Percentiles rank a stretch among this genome's conserved stretches.
Evolutionary conservation across 768 basidiomycete genomes (phyloP).

Genomic region (Leccinum olivaceopallidum): DNA sequence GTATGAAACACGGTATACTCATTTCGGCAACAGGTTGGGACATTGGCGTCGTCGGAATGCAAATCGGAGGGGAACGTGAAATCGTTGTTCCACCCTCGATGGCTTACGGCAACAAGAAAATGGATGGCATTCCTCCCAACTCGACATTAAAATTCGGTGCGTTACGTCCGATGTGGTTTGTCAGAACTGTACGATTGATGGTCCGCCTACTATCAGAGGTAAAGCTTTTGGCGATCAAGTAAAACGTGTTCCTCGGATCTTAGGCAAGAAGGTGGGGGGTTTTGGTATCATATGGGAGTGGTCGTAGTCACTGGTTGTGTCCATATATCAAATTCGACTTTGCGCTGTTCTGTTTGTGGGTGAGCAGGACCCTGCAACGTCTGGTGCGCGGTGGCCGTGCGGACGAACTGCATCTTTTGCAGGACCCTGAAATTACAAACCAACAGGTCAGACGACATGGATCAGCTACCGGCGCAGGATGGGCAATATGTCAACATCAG

Average conservation of each 20-base stretch:
- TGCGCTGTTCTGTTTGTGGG: constrained; percentile 19
- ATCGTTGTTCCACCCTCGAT: constrained; percentile 72
- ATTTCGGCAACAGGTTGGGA: constrained; percentile 69
- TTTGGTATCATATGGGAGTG: constrained; percentile 21
- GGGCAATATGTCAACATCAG: constrained; percentile 13
- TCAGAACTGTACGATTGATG: constrained; percentile 14
- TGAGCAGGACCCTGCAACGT: constrained; percentile 21
- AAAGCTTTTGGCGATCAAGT: constrained; percentile 71
- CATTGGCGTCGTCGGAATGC: constrained; percentile 89
- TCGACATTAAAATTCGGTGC: constrained; percentile 82
- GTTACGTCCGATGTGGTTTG: constrained; percentile 27
- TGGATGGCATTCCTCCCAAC: constrained; percentile 66
- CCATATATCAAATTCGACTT: constrained; percentile 32
- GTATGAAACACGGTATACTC: constrained; percentile 1
- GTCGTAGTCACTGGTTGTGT: constrained; percentile 16
- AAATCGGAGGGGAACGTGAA: constrained; percentile 83
- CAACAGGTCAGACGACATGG: constrained; percentile 7
- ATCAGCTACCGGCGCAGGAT: constrained; percentile 1
- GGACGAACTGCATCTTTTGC: constrained; percentile 21
- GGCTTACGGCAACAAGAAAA: constrained; percentile 70
- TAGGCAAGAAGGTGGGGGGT: constrained; percentile 8
- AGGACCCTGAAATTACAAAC: constrained; percentile 24
- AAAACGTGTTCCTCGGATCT: constrained; percentile 28
- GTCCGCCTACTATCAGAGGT: constrained; percentile 49
- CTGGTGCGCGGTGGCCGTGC: constrained; percentile 25